These are phyloP conservation scores for Antrodiella citrinella DNA, from an alignment of 768 basidiomycete species.

Conservation along the genomic window DNA sequence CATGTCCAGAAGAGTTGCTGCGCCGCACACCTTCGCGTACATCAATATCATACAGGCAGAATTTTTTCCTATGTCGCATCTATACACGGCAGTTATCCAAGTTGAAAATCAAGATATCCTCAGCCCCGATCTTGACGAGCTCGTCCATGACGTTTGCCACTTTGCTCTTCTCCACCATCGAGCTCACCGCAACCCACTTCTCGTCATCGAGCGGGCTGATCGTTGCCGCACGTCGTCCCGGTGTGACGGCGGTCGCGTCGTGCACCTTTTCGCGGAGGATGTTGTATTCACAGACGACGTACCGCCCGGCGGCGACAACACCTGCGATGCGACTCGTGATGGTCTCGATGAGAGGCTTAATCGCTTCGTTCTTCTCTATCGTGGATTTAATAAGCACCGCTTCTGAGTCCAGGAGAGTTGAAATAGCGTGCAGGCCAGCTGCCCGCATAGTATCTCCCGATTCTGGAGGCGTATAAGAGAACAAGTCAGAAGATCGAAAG, in stretches of 20 bases:
- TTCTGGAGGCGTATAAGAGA: slow-evolving; percentile 40
- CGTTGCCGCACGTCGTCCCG: slow-evolving; percentile 85
- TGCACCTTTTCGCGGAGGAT: slow-evolving; percentile 56
- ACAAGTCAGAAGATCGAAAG: not conserved
- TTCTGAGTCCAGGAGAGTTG: slow-evolving; percentile 78
- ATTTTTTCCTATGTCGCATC: no score
- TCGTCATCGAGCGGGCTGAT: slow-evolving; percentile 76
- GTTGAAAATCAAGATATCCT: slow-evolving; percentile 85
- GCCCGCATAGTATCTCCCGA: slow-evolving; percentile 99
- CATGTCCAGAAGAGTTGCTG: no score
- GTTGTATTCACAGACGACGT: slow-evolving; percentile 92
- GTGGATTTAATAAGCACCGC: slow-evolving; percentile 88
- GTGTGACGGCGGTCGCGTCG: slow-evolving; percentile 65
- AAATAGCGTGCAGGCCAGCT: slow-evolving; percentile 89
- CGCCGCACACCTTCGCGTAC: no score
- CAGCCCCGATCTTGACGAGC: slow-evolving; percentile 73
- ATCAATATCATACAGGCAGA: no score
- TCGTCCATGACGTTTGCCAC: slow-evolving; percentile 85
- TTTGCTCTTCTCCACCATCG: slow-evolving; percentile 83
- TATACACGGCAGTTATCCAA: slow-evolving; percentile 92
- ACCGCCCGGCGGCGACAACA: slow-evolving; percentile 80
- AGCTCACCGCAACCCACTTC: slow-evolving; percentile 86
- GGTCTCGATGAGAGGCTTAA: slow-evolving; percentile 60
- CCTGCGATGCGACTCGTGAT: slow-evolving; percentile 88
- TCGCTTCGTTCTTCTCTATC: slow-evolving; percentile 51